Conservation (phyloP, 176 grass and related monocot species). For the Triticum turgidum region DNA sequence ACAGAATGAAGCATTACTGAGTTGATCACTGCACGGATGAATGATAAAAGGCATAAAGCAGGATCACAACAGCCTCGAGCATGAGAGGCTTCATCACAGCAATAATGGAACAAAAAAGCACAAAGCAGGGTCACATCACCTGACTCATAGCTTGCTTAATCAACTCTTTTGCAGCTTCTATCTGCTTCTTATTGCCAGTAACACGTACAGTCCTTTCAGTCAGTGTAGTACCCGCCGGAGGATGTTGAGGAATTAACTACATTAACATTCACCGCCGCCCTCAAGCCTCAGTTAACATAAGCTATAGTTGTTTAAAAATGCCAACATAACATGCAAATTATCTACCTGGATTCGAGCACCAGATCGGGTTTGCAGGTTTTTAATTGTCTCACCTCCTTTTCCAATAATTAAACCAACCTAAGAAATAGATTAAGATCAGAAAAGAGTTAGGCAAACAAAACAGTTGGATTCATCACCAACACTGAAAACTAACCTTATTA, state of each 20-base stretch:
- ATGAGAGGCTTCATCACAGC: slow-evolving; percentile 2
- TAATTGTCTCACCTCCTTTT: slow-evolving; percentile 93
- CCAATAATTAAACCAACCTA: slow-evolving; percentile 94
- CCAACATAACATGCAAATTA: slow-evolving; percentile 29
- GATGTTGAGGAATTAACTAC: slow-evolving; percentile 87
- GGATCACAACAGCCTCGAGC: slow-evolving; percentile 21
- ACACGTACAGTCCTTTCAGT: slow-evolving; percentile 82
- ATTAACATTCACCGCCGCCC: slow-evolving; percentile 15
- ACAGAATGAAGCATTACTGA: not conserved
- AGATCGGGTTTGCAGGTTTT: slow-evolving; percentile 80
- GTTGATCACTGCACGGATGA: slow-evolving; percentile 1
- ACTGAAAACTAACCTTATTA: slow-evolving; percentile 64
- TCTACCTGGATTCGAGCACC: slow-evolving; percentile 94
- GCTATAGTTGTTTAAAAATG: slow-evolving; percentile 2
- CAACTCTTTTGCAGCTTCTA: slow-evolving; percentile 88
- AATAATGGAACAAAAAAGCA: not conserved
- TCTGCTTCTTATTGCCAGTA: slow-evolving; percentile 90
- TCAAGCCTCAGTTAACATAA: not conserved
- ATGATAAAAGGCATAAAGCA: not conserved
- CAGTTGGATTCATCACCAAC: not conserved
- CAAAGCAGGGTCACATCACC: slow-evolving; percentile 45
- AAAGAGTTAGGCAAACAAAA: slow-evolving; percentile 19
- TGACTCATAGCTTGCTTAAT: slow-evolving; percentile 88
- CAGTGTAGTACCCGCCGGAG: slow-evolving; percentile 68
- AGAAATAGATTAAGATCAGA: not conserved